Evolutionary conservation across 306 rosid genomes (phyloP), one percentile per base, ranked within the genome.

Genomic region (Astragalus membranaceus): DNA sequence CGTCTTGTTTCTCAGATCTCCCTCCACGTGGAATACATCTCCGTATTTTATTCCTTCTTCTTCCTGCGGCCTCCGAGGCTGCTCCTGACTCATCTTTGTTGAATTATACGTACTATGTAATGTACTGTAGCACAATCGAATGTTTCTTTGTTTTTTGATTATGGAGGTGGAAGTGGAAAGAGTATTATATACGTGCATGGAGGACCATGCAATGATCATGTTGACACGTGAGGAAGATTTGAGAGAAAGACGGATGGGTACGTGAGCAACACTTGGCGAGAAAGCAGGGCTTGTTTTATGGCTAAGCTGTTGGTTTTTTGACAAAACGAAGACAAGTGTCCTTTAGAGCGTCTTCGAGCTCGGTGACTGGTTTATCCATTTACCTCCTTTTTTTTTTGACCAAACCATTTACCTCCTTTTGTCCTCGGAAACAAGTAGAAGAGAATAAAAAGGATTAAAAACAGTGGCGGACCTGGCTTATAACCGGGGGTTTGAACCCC

Each of bases 81-180:
- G 82, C 12, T 80, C 80, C 50, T 88, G 89, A 67, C 84, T 82
- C 92, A 79, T 88, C 33, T 61, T 61, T 36, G n/a, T 14, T 8
- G 8, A 15, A 37, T 39, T 39, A 2, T 39, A 7, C 5, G 8
- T 5, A 35, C 8, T 5, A 35, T 35, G 39, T 7, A 5, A 35
- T 35, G 8, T 35, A 7, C 1, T 35, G 6, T 33, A 2, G 6
- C 39, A 1, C 39, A 5, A 54, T 10, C 0, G 37, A 54, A 0
- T 2, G 67, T 61, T 59, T 1, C 9, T 35, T 1, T 35, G 8
- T 36, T 36, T 56, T 42, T 29, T 8, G 36, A 17, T 30, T 35
- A 9, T 43, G 41, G 56, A 30, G 6, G 12, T 9, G 3, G 10
- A 5, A 10, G 33, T 26, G 30, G 30, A 26, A 26, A 3, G 58